Conservation (phyloP, 352 stramenopile species). For the Phytophthora europaea region DNA sequence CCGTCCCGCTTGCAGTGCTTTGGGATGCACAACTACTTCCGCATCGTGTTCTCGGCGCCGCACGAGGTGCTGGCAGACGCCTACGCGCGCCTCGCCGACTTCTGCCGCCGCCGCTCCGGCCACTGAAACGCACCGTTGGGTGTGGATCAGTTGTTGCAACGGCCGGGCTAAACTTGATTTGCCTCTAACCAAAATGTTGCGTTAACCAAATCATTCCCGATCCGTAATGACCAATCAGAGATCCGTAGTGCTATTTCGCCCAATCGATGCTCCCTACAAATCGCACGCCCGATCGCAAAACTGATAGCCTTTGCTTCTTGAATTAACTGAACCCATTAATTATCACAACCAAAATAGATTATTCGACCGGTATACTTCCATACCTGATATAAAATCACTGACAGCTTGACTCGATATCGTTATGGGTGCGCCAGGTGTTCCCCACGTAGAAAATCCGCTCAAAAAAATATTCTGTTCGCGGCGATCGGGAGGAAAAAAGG, state of each 20-base stretch:
- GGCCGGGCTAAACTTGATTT: neutral
- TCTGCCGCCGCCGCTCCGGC: constrained; percentile 51
- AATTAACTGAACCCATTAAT: neutral
- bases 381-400: neutral
- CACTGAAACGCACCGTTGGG: constrained; percentile 2
- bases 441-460: constrained; percentile 14
- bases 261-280: constrained; percentile 24
- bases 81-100: constrained; percentile 66
- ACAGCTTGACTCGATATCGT: neutral
- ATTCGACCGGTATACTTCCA: neutral
- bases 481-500: constrained; percentile 1
- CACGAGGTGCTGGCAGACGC: constrained; percentile 73
- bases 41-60: constrained; percentile 77
- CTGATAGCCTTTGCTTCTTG: neutral
- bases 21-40: constrained; percentile 77
- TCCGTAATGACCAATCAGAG: constrained; percentile 2
- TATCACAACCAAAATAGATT: neutral
- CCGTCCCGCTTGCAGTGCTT: constrained; percentile 38
- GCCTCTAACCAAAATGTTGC: neutral
- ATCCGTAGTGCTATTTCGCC: constrained; percentile 1
- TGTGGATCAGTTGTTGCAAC: neutral
- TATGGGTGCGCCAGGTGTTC: constrained; percentile 33
- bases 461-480: constrained; percentile 24
- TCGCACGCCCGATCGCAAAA: constrained; percentile 8
- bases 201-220: constrained; percentile 10